Base-by-base conservation (phyloP, 2,329 filamentous ascomycete species). In the Cytospora schulzeri region DNA sequence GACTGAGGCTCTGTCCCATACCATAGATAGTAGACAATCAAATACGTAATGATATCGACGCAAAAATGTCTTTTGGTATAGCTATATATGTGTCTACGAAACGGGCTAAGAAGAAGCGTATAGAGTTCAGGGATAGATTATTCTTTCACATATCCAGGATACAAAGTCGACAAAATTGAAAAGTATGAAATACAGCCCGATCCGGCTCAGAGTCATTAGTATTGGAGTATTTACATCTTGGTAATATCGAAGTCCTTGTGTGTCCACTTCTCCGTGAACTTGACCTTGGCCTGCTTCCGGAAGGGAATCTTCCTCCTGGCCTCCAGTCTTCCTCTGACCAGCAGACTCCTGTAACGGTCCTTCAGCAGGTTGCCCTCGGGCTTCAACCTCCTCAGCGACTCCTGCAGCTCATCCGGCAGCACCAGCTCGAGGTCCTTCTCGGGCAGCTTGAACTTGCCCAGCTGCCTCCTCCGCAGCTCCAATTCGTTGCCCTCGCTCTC, bases 321-420 rank as follows among this genome's bases (percentile, higher is more conserved):
- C 81, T 99, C 95, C 67, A 99, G 79, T 79, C 95, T 96, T 66
- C 95, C 95, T 68, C 93, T 87, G 38, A 98, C 85, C 68, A 98
- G 81, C 78, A 98, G 82, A 75, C 87, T 98, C 67, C 95, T 84
- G 81, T 97, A 98, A 58, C 95, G 85, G 73, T 99, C 95, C 70
- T 92, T 92, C 70, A 99, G 82, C 48, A 97, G 80, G 74, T 97
- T 98, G n/a, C 95, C 95, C 77, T 99, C 95, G 0, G 95, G 95
- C 77, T 94, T 96, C 69, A 97, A 78, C 73, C 93, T 77, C 73
- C 95, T 78, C 72, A 97, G 78, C 57, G 92, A 89, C 73, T 97
- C 86, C 77, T 97, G 84, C 72, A 95, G 77, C 80, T 99, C 87
- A 78, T 98, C 88, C 50, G 92, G 85, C 67, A 97, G 77, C 67